These are phyloP conservation scores for Paraphaeosphaeria sporulosa DNA, from an alignment of 2,329 filamentous ascomycete species.

Conservation along the genomic window DNA sequence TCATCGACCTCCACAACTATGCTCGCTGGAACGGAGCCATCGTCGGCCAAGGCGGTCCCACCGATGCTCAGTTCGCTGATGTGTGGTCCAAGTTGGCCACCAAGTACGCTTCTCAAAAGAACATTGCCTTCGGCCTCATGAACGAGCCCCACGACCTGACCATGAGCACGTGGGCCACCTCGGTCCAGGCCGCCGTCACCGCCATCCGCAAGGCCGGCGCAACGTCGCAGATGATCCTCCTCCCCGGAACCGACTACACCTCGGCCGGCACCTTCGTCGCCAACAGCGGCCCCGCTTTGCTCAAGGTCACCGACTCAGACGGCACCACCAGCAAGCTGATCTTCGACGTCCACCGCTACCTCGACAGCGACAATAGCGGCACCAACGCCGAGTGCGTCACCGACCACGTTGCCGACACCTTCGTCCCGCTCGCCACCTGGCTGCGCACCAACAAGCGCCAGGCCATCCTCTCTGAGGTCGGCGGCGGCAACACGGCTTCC, in stretches of 20 bases:
- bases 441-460: no score
- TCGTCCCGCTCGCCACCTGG: no score
- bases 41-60: constrained; percentile 3
- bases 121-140: constrained; percentile 1
- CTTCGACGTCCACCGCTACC: constrained; percentile 7
- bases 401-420: background rate
- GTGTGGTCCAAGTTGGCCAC: background rate
- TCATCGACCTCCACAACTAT: constrained; percentile 7
- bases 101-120: background rate
- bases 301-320: background rate
- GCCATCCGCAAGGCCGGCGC: constrained; percentile 2
- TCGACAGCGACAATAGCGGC: constrained; percentile 2
- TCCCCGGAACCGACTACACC: background rate
- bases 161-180: background rate
- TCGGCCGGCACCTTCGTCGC: background rate
- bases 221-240: background rate
- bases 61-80: background rate
- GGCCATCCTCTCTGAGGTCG: no score
- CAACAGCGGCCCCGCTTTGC: no score
- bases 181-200: background rate
- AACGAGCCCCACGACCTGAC: background rate
- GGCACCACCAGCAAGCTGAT: background rate
- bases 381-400: background rate
- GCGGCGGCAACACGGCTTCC: no score
- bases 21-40: background rate